Evolutionary conservation across 495 filamentous ascomycete genomes (phyloP), one percentile per base, ranked within the genome.

Genomic region (Trichoderma parareesei): DNA sequence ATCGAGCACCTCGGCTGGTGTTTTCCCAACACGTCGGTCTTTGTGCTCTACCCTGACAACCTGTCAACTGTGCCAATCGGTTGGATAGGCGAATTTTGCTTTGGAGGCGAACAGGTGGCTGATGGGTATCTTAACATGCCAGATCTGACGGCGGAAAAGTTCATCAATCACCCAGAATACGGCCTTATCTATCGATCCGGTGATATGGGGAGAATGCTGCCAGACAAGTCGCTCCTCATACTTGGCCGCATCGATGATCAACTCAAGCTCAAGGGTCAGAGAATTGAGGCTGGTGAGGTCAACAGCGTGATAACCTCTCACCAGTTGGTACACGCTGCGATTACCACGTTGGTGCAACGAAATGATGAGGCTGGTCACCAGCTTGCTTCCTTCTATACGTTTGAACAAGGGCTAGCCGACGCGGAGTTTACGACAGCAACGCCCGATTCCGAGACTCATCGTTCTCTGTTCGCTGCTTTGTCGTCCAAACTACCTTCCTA

Each of bases 251-350:
- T 84, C 0, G 90, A 95, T 68, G 88, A 88, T 59, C 91, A 93
- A 77, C 84, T 93, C 69, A 96, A 94, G 68, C 78, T 96, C 37
- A 84, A 90, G 33, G 91, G 91, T 2, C 87, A 92, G 66, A 82
- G 90, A 8, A 85, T 93, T 6, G 90, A 93, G 40, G 81, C 93
- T 7, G 84, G 83, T 4, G 93, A 97, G 73, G 88, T 97, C 43
- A 88, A 85, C 60, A 74, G 76, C n/a, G 73, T 72, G 18, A 67
- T 91, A 10, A 66, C 85, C 2, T 73, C 74, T 18, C 75, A 77
- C 7, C 60, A 61, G 0, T 37, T 69, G 20, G 82, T 85, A 5
- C 63, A 69, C 8, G 78, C 89, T 64, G 87, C 83, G 64, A 72
- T 79, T 1, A 86, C 82, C 10, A 67, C 88, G 33, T 69, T 87